phyloP scores from a whole-genome alignment of 306 rosid species.

The Malus domestica region DNA sequence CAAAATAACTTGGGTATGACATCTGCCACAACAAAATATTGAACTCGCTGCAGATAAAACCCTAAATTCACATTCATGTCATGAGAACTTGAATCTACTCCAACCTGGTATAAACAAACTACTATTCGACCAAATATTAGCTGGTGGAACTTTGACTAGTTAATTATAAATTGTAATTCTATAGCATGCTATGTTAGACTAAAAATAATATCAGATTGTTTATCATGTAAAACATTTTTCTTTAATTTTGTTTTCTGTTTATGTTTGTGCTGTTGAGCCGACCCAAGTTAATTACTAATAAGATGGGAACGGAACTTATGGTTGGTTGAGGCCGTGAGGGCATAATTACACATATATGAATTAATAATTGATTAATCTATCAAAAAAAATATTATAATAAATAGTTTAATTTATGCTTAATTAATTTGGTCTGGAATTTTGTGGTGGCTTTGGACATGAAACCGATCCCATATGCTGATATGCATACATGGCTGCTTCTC shows the following conservation, averaged over 20 bases:
- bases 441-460: neutral
- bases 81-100: neutral
- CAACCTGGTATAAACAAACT: neutral
- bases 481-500: neutral
- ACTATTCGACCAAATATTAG: neutral
- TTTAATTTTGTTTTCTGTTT: neutral
- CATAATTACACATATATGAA: neutral
- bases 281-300: neutral
- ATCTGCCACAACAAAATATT: neutral
- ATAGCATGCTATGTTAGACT: neutral
- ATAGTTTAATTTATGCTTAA: neutral
- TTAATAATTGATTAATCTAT: neutral
- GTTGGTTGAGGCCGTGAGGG: neutral
- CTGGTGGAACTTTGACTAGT: neutral
- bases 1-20: neutral
- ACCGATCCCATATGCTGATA: neutral
- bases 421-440: neutral
- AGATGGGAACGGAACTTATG: neutral
- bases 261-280: neutral
- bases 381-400: constrained; percentile 4
- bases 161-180: neutral
- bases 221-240: neutral
- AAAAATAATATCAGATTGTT: neutral
- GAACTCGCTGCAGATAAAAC: neutral
- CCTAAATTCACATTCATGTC: too few species aligned